These are phyloP conservation scores for Penicillium sp. DNA, from an alignment of 2,329 filamentous ascomycete species.

Conservation along the genomic window DNA sequence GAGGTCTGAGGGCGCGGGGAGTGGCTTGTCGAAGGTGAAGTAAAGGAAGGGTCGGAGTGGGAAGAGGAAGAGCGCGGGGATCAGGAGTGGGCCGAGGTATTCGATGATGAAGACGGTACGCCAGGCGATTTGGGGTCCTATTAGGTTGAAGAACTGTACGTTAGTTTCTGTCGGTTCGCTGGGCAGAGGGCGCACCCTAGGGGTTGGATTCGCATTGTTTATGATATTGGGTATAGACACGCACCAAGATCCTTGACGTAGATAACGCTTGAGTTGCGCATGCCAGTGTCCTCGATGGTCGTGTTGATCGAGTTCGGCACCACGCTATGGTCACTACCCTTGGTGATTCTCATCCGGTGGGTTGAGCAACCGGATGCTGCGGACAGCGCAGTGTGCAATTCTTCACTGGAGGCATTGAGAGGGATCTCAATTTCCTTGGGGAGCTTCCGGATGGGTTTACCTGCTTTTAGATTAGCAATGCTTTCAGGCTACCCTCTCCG, in stretches of 20 bases:
- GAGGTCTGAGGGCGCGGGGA: constrained; percentile 55
- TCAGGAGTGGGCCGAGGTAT: constrained; percentile 85
- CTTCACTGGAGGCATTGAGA: constrained; percentile 50
- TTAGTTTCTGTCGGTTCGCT: constrained; percentile 18
- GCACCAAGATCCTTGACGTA: constrained; percentile 92
- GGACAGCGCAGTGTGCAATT: constrained; percentile 59
- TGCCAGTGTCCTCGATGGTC: constrained; percentile 54
- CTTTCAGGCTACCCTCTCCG: neutral
- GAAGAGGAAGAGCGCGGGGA: constrained; percentile 73
- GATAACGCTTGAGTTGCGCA: constrained; percentile 61
- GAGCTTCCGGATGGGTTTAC: constrained; percentile 61
- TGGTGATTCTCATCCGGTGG: constrained; percentile 63
- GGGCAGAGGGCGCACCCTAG: neutral
- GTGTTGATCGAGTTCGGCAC: constrained; percentile 54
- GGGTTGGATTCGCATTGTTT: neutral
- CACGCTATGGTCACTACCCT: constrained; percentile 59
- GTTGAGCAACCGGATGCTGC: constrained; percentile 54
- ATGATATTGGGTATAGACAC: constrained; percentile 23
- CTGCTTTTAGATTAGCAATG: constrained; percentile 37
- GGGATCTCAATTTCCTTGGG: constrained; percentile 56
- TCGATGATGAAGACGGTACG: constrained; percentile 92
- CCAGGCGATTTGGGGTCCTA: constrained; percentile 91
- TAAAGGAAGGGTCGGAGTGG: constrained; percentile 71
- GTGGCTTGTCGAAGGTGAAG: constrained; percentile 49
- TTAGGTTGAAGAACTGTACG: constrained; percentile 1